Evolutionary conservation across 495 filamentous ascomycete genomes (phyloP).

Genomic region (Astrothelium subdiscretum): DNA sequence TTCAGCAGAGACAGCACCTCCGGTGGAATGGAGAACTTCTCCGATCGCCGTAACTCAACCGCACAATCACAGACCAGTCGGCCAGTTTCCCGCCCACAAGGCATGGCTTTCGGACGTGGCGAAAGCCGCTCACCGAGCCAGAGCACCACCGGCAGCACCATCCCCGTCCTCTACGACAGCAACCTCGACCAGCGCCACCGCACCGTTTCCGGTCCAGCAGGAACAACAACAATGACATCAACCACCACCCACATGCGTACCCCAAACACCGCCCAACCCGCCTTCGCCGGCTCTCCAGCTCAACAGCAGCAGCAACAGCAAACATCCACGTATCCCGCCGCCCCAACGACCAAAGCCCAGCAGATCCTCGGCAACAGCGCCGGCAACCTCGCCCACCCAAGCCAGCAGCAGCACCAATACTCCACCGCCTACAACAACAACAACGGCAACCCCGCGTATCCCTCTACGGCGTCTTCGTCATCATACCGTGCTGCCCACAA

Average conservation of each 20-base stretch:
- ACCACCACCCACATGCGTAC: slow-evolving; percentile 9
- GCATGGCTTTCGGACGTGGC: slow-evolving; percentile 25
- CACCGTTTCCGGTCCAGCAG: slow-evolving; percentile 15
- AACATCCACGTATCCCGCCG: background rate
- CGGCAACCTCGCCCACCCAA: slow-evolving; percentile 7
- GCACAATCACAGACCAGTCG: slow-evolving; percentile 24
- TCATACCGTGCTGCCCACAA: background rate
- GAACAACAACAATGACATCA: slow-evolving; percentile 8
- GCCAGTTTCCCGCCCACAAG: slow-evolving; percentile 13
- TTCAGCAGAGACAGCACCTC: slow-evolving; percentile 11
- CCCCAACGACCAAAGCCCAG: slow-evolving; percentile 2
- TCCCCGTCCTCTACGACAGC: slow-evolving; percentile 25
- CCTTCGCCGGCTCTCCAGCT: slow-evolving; percentile 12
- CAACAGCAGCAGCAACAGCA: slow-evolving; percentile 4
- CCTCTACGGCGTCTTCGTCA: slow-evolving; percentile 29
- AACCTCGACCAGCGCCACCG: slow-evolving; percentile 14
- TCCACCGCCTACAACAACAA: background rate
- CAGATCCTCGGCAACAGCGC: background rate
- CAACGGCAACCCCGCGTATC: slow-evolving; percentile 21
- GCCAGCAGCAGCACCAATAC: background rate
- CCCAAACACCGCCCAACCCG: slow-evolving; percentile 7
- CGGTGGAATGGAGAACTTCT: slow-evolving; percentile 17
- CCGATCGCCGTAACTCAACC: slow-evolving; percentile 30
- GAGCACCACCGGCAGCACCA: slow-evolving; percentile 27
- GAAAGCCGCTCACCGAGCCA: slow-evolving; percentile 26